Evolutionary conservation across 352 stramenopile genomes (phyloP).

Genomic region (Saprolegnia diclina): DNA sequence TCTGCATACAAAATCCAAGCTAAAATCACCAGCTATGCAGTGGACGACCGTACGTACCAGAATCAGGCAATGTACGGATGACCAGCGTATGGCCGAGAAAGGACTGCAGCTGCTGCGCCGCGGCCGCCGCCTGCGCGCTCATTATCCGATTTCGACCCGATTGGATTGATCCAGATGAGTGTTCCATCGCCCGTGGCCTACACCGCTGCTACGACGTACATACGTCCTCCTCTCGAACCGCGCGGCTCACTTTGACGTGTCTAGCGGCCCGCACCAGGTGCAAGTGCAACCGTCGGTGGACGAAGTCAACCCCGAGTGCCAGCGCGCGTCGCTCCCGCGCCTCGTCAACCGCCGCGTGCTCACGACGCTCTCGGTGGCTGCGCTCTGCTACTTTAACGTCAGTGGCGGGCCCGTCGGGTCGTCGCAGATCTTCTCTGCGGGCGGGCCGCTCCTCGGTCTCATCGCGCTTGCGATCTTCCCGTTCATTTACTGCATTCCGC

Average conservation of each 20-base stretch:
- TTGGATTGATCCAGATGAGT: conserved; percentile 3
- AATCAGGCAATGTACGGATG: no score
- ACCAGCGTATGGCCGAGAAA: no score
- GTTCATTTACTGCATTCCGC: conserved; percentile 85
- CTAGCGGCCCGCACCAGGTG: background rate
- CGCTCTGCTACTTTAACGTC: conserved; percentile 53
- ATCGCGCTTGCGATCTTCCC: conserved; percentile 84
- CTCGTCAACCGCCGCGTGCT: conserved; percentile 37
- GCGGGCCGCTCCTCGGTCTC: conserved; percentile 66
- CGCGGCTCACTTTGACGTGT: background rate
- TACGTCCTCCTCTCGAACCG: background rate
- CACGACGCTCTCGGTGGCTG: conserved; percentile 49
- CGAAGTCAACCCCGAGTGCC: background rate
- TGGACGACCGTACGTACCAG: background rate
- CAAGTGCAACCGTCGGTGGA: background rate
- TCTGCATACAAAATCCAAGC: background rate
- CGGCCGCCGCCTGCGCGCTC: no score
- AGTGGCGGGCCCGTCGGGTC: conserved; percentile 37
- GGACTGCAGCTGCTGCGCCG: no score
- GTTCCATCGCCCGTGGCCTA: background rate
- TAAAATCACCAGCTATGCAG: background rate
- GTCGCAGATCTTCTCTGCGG: conserved; percentile 46
- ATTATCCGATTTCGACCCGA: conserved; percentile 2
- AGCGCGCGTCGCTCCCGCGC: background rate
- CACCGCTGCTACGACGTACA: background rate